Evolutionary conservation across 2,329 filamentous ascomycete genomes (phyloP).

Genomic region (Phoma sp.): DNA sequence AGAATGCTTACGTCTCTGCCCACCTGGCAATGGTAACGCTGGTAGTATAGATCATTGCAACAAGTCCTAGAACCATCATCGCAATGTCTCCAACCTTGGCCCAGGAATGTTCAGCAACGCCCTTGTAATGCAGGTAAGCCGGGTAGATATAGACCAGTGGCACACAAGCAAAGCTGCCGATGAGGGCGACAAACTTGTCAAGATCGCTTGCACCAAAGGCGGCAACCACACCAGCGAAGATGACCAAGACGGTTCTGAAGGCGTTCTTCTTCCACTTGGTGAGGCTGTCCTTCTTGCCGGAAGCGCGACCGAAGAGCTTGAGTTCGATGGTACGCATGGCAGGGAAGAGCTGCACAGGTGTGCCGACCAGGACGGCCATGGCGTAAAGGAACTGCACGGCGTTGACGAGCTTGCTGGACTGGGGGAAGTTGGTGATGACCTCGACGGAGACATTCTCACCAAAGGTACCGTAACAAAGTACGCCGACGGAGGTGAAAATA

Average conservation of each 20-base stretch:
- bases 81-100: conserved; percentile 65
- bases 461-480: conserved; percentile 76
- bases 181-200: conserved; percentile 76
- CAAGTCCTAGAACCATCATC: conserved; percentile 69
- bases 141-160: conserved; percentile 81
- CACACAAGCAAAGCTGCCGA: conserved; percentile 75
- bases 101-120: conserved; percentile 63
- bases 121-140: conserved; percentile 71
- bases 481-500: conserved; percentile 74
- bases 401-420: conserved; percentile 73
- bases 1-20: conserved; percentile 29
- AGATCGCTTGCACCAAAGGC: conserved; percentile 71
- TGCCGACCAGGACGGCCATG: conserved; percentile 73
- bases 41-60: conserved; percentile 76
- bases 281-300: conserved; percentile 67
- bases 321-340: conserved; percentile 74
- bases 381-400: conserved; percentile 77
- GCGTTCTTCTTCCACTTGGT: conserved; percentile 81
- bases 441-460: conserved; percentile 72
- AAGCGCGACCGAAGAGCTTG: conserved; percentile 67
- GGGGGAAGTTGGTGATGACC: conserved; percentile 77
- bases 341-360: conserved; percentile 77
- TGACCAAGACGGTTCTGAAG: conserved; percentile 64
- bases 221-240: conserved; percentile 65
- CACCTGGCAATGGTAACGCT: conserved; percentile 61